Evolutionary conservation across 441 rosid genomes (phyloP), one percentile per base, ranked within the genome.

Genomic region (Jatropha podagrica): DNA sequence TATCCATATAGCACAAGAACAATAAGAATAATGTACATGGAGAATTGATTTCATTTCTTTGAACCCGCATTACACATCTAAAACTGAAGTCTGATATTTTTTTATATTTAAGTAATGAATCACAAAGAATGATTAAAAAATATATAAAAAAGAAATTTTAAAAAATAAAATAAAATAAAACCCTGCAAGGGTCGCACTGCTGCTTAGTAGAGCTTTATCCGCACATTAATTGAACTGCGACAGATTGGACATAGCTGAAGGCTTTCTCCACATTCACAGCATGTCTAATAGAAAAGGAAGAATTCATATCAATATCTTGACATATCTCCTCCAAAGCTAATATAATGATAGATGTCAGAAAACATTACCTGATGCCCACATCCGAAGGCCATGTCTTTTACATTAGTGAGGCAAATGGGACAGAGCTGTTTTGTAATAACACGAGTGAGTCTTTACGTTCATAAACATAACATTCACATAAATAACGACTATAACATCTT

Each of bases 331-430:
- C 4, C 17, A 61, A 6, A 75, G 20, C 10, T 10, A 20, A 20
- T 17, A 62, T 12, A 7, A n/a, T 10, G 5, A 46, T 54, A 44
- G 48, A 44, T 62, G 42, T 11, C 12, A 49, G 23, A 38, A 58
- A 74, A 64, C 14, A 67, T 20, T 72, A 92, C 98, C 97, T 90
- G 97, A 78, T 95, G 98, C 64, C 98, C 98, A 73, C 98, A 95
- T 49, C 93, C 91, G 69, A 95, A 92, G 59, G 98, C 98, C 97
- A 95, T 85, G 83, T 92, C 79, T 88, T 86, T 92, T 55, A 80
- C 70, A 81, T 74, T 84, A 65, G 60, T 68, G 61, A 92, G 84
- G 82, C 98, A 95, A 67, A 95, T 81, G n/a, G 97, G 94, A 68
- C 98, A 95, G 66, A 84, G 26, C 93, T 92, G 88, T 26, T 37